Evolutionary conservation across 176 grass and related monocot genomes (phyloP), one percentile per base, ranked within the genome.

Genomic region (Eragrostis curvula): DNA sequence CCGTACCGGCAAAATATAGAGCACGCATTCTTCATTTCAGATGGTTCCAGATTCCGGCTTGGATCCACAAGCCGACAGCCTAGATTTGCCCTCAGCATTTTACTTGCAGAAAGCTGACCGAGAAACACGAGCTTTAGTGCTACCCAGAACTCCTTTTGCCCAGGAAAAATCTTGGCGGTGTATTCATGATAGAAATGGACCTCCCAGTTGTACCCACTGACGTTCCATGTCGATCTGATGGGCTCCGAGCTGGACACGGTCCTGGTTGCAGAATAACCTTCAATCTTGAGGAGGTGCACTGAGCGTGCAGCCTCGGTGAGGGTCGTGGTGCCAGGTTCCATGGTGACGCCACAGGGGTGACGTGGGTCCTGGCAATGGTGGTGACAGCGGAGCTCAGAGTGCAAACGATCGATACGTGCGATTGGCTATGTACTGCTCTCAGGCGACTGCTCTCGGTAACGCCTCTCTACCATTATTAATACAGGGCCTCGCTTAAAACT

Each of bases 181-280:
- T 56, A 9, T 21, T 6, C 6, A 56, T 56, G 30, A 16, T 15
- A 5, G 1, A 75, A 2, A 0, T 0, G 21, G 1, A 75, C 52
- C 73, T 75, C 73, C 73, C 73, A 75, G 0, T 75, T 52, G 73
- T 75, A 39, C 32, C 72, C 72, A 5, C 11, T 6, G 29, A 79
- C 8, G 75, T 20, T 48, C 7, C 43, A 28, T 8, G 23, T 29
- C n/a, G n/a, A 71, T 10, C 27, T 27, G 44, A 49, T 17, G 68
- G 3, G 17, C 0, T 80, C 32, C 1, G 32, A 21, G 2, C 0
- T 0, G 5, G 0, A 0, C 47, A n/a, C n/a, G n/a, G n/a, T n/a
- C n/a, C 2, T 25, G 36, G 49, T 69, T 9, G 15, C 14, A n/a
- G 32, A 57, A 4, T 70, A 43, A 7, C 65, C 65, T 15, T 57